Conservation (phyloP, 768 basidiomycete species). For the Rubroboletus satanas region DNA sequence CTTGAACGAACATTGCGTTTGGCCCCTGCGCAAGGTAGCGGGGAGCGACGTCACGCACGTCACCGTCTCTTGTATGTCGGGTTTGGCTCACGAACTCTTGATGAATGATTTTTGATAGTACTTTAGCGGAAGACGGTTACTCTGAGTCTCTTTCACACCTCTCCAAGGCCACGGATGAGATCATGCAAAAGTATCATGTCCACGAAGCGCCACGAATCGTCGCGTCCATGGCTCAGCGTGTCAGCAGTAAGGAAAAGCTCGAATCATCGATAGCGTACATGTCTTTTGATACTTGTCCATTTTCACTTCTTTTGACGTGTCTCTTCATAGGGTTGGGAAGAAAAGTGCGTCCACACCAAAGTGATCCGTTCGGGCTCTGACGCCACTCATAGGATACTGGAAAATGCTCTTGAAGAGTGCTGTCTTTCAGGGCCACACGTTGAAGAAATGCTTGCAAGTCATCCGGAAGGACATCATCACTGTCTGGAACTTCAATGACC, state of each 20-base stretch:
- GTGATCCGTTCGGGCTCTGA: not conserved
- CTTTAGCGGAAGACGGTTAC: slow-evolving; percentile 3
- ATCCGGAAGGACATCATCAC: slow-evolving; percentile 9
- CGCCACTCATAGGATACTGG: slow-evolving; percentile 8
- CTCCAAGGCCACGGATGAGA: not conserved
- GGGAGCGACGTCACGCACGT: not conserved
- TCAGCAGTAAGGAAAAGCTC: slow-evolving; percentile 15
- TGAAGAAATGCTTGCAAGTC: slow-evolving; percentile 9
- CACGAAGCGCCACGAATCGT: slow-evolving; percentile 8
- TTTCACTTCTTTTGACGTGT: not conserved
- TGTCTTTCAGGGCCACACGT: slow-evolving; percentile 4
- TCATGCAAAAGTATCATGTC: slow-evolving; percentile 4
- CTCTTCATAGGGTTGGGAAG: slow-evolving; percentile 4
- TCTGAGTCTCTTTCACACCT: slow-evolving; percentile 1
- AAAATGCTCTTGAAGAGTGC: slow-evolving; percentile 2
- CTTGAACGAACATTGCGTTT: not conserved
- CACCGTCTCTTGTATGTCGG: slow-evolving; percentile 10
- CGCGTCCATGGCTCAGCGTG: slow-evolving; percentile 15
- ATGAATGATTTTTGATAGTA: not conserved
- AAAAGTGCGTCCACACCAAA: slow-evolving; percentile 2
- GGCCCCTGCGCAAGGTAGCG: not conserved
- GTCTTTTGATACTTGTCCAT: not conserved
- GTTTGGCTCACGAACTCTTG: not conserved
- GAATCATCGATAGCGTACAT: slow-evolving; percentile 13
- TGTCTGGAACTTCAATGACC: slow-evolving; percentile 15